Base-by-base conservation (phyloP, 352 stramenopile species). In the Phytophthora brassicae region DNA sequence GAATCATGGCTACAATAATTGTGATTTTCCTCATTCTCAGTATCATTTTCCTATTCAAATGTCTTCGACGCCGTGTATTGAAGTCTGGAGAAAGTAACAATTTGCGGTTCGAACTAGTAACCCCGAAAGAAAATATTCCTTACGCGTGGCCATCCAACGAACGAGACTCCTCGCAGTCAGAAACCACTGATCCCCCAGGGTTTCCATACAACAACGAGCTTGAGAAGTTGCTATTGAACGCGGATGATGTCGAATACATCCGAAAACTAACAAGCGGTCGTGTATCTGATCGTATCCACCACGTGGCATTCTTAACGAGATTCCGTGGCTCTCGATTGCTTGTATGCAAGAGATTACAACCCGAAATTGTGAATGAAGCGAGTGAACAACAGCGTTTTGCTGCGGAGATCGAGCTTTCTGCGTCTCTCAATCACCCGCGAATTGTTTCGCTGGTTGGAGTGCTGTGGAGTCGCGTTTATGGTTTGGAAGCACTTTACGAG, bases 401-500 rank as follows among this genome's bases (percentile, higher is more conserved):
- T 26, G 20, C 60, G 5, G 77, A 87, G 24, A 67, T 87, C 42
- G 63, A 78, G 22, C 57, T 86, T 58, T 60, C 74, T 17, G 60
- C 74, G 4, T 70, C 60, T 45, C 56, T 87, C 23, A 56, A 74
- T 36, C 79, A 86, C 24, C 75, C 75, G 22, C 79, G 64, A 24
- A 55, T 89, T 12, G 72, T 84, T 19, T 28, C 68, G 17, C 74
- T 87, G 24, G 48, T 89, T 0, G 80, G 80, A 7, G 64, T 84
- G 2, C 48, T 69, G 39, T 88, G 69, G 73, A 81, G 70, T 7
- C 75, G 57, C 20, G 46, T 68, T 20, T 70, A 72, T 5, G 79
- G 82, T 24, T 53, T 87, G 2, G 72, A 85, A 36, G 81, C 73
- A 20, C 51, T 90, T 6, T 80, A 80, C 48, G 79, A 89, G 68